Base-by-base conservation (phyloP, 1,284 basidiomycete genomes). In the Somion occarium region DNA sequence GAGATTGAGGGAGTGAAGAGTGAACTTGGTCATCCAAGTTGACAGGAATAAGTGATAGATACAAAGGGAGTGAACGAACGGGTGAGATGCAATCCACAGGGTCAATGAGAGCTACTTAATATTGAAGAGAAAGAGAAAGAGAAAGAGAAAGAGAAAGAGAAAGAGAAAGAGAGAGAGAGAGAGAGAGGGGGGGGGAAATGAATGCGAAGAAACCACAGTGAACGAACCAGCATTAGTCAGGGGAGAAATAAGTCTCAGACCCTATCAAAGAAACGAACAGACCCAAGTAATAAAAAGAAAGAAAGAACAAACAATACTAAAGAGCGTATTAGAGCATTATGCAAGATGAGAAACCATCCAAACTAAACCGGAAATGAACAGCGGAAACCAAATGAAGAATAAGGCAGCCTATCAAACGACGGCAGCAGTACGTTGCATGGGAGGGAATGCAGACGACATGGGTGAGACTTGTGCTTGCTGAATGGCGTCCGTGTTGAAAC, bases 361-460 rank as follows among this genome's bases (percentile, higher is more conserved):
- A 34, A 34, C 7, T 7, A 34, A 34, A 7, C 30, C 15, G 30
- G 30, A 34, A 34, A 34, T 7, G 39, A 42, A 42, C 9, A 18
- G n/a, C 18, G 7, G 7, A 7, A 42, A 18, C n/a, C 9, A 42
- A 42, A 7, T 42, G n/a, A 18, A 18, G n/a, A 18, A 5, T 18
- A 18, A n/a, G 7, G 39, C 7, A 22, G 18, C 39, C n/a, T n/a
- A 44, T 44, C 25, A 46, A 30, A 46, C 44, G 4, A 64, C 64
- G 9, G 63, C 54, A 25, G 63, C 56, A 15, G 56, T 41, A 23
- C 55, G 60, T 43, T 62, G 52, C 51, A 68, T 65, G 19, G 60
- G 61, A 20, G 85, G 85, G 65, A 88, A 88, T 25, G 83, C 85
- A 26, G 83, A 85, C 12, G 85, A 86, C 82, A 87, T 79, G 0